These are phyloP conservation scores for Diaporthe sp. DNA, from an alignment of 2,329 filamentous ascomycete species.

Conservation along the genomic window DNA sequence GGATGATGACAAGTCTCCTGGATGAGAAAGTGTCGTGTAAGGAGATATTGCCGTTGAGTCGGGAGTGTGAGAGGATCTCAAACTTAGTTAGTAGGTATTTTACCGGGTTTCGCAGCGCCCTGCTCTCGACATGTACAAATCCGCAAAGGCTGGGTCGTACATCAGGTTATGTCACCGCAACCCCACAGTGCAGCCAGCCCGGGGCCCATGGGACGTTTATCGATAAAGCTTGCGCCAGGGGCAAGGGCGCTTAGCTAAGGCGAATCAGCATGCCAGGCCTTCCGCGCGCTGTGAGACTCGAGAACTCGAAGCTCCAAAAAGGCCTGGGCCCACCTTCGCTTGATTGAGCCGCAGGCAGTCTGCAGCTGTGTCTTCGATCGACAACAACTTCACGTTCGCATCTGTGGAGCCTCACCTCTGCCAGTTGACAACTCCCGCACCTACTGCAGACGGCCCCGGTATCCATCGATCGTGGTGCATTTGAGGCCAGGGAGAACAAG, in stretches of 20 bases:
- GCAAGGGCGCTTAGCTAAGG: slow-evolving; percentile 31
- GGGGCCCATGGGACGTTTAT: neutral
- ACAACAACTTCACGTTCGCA: slow-evolving; percentile 19
- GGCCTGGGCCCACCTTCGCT: slow-evolving; percentile 4
- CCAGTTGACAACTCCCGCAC: neutral
- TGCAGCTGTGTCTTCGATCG: slow-evolving; percentile 29
- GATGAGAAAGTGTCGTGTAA: too few species aligned
- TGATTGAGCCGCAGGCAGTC: slow-evolving; percentile 24
- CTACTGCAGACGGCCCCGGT: slow-evolving; percentile 3
- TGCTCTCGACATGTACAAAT: slow-evolving; percentile 11
- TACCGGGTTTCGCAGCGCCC: neutral
- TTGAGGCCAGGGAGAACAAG: neutral
- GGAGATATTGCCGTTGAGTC: neutral
- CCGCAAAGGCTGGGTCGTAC: neutral
- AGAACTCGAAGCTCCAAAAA: slow-evolving; percentile 37
- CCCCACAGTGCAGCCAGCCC: slow-evolving; percentile 10
- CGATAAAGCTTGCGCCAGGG: slow-evolving; percentile 33
- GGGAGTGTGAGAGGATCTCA: neutral
- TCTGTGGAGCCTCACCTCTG: slow-evolving; percentile 17
- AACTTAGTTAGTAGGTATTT: neutral
- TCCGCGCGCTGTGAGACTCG: neutral
- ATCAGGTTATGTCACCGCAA: slow-evolving; percentile 7
- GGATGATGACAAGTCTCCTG: neutral
- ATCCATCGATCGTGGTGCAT: slow-evolving; percentile 4
- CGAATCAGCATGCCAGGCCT: slow-evolving; percentile 18